Evolutionary conservation across 129 eudicot genomes (phyloP).

Genomic region (Tagetes patula): DNA sequence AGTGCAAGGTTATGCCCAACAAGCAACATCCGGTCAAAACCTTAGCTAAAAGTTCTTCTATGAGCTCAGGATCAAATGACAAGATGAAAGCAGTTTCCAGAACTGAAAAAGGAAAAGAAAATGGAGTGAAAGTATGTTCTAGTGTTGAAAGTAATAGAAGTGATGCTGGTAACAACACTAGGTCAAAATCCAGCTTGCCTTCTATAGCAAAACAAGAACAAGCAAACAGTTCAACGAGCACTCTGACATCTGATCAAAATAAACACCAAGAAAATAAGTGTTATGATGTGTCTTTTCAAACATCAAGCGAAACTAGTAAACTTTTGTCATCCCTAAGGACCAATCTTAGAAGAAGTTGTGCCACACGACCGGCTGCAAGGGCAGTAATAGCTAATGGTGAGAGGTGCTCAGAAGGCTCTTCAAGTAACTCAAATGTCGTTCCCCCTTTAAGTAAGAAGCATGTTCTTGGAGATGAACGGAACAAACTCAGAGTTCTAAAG

Average conservation of each 20-base stretch:
- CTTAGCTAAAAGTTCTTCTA: conserved; percentile 28
- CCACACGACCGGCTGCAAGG: conserved; percentile 60
- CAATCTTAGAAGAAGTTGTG: conserved; percentile 52
- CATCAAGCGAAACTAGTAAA: conserved; percentile 32
- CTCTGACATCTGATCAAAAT: conserved; percentile 38
- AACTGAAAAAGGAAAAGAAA: conserved; percentile 2
- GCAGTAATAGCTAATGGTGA: conserved; percentile 31
- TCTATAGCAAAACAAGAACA: conserved; percentile 29
- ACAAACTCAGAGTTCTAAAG: conserved; percentile 35
- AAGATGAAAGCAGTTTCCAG: conserved; percentile 6
- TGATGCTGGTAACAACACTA: conserved; percentile 22
- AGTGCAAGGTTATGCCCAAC: conserved; percentile 11
- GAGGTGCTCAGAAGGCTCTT: conserved; percentile 50
- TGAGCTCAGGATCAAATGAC: conserved; percentile 24
- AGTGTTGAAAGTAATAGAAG: conserved; percentile 28
- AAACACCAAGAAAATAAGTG: conserved; percentile 30
- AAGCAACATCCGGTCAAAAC: conserved; percentile 42
- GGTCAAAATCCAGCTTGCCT: conserved; percentile 21
- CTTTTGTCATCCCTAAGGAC: conserved; percentile 42
- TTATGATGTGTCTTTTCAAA: conserved; percentile 33
- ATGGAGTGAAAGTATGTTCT: conserved; percentile 25
- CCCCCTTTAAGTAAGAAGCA: conserved; percentile 37
- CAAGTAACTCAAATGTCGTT: conserved; percentile 58
- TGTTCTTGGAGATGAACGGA: conserved; percentile 18
- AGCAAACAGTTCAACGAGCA: conserved; percentile 38